These are phyloP conservation scores for Microbotryum scabiosae DNA, from an alignment of 1,284 basidiomycete species.

Conservation along the genomic window DNA sequence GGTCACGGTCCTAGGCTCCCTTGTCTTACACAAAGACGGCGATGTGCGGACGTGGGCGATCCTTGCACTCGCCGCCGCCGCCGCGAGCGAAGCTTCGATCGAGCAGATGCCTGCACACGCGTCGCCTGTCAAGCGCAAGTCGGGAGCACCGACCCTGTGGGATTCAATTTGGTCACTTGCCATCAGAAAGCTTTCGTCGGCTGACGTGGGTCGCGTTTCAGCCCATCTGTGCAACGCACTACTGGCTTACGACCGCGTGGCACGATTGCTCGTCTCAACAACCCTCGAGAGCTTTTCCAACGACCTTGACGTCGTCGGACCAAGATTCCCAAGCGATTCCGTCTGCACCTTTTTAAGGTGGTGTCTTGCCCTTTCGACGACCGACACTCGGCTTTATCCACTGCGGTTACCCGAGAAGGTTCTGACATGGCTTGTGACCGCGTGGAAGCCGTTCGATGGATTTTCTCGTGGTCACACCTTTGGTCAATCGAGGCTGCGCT, in stretches of 20 bases:
- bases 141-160: slow-evolving; percentile 45
- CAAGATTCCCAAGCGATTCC: slow-evolving; percentile 70
- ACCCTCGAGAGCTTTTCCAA: slow-evolving; percentile 68
- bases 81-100: slow-evolving; percentile 26
- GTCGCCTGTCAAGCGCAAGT: not conserved
- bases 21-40: slow-evolving; percentile 58
- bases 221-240: slow-evolving; percentile 59
- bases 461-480: slow-evolving; percentile 16
- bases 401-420: slow-evolving; percentile 76
- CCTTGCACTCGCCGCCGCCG: slow-evolving; percentile 55
- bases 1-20: slow-evolving; percentile 50
- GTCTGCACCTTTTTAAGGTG: slow-evolving; percentile 68
- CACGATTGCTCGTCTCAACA: slow-evolving; percentile 50
- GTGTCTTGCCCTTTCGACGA: slow-evolving; percentile 58
- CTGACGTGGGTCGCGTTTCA: slow-evolving; percentile 64
- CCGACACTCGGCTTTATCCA: slow-evolving; percentile 69
- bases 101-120: not conserved
- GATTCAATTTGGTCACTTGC: slow-evolving; percentile 71
- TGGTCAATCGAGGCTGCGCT: slow-evolving; percentile 37
- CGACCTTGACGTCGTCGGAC: slow-evolving; percentile 79
- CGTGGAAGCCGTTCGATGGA: slow-evolving; percentile 54
- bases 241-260: slow-evolving; percentile 46
- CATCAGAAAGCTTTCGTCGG: slow-evolving; percentile 59
- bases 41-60: slow-evolving; percentile 69
- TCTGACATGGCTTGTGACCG: slow-evolving; percentile 67